Base-by-base conservation (phyloP, 352 stramenopile species). In the Nothophytophthora sp. region DNA sequence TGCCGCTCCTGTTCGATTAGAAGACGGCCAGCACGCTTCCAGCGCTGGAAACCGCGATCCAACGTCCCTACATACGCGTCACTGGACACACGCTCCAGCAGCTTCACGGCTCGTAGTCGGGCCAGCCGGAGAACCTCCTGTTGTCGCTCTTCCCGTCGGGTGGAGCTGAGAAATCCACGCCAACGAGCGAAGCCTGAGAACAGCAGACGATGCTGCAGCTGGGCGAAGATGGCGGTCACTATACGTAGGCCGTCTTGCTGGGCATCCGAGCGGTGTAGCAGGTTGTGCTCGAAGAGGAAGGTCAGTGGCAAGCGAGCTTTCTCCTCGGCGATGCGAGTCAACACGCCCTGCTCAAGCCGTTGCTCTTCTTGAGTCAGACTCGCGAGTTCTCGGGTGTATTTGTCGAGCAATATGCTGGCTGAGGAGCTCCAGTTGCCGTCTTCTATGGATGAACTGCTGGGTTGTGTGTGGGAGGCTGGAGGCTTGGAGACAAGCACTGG, bases 231-330 rank as follows among this genome's bases (percentile, higher is more conserved):
- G 2, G 50, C 46, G 0, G 77, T 74, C 47, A 90, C 87, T 1
- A 72, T 72, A 11, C 40, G 50, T 4, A 90, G 43, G 20, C 76
- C 69, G 34, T 87, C 70, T 37, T 84, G 53, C 19, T 63, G 67
- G 38, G 76, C 87, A 52, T 90, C 88, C 3, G 59, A 67, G 7
- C 67, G 64, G 9, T 42, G 54, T 27, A 83, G 67, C 16, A 92
- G 50, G 18, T 86, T 83, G 42, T 73, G 76, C 37, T 90, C 79
- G 25, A 92, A 92, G 42, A 92, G 70, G 42, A 90, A 90, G 12
- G 71, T 69, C 12, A 92, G 56, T 15, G 81, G 81, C 10, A 92
- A 41, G 13, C 65, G 72, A 16, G 79, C 63, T n/a, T 88, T 82
- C 29, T 88, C 70, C 0, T 45, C 53, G 7, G 81, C 64, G 19